Base-by-base conservation (phyloP, 805 yeast genomes). In the Ogataea dorogensis region DNA sequence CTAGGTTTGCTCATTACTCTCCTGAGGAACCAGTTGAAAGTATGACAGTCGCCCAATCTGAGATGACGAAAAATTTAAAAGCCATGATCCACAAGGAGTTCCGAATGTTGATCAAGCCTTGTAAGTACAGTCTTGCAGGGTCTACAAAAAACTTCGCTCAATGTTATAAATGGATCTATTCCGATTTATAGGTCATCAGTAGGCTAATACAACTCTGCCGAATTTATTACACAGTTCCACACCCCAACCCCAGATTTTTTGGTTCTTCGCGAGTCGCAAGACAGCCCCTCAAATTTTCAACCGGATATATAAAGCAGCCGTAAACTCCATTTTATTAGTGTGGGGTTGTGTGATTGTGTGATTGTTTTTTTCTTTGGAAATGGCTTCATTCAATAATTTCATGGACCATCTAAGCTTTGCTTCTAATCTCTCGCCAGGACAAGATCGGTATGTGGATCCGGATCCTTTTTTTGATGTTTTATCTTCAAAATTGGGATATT, bases 391-490 rank as follows among this genome's bases (percentile, higher is more conserved):
- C 31, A 43, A 43, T 31, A 39, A 42, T 29, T 42, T 31, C 33
- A 29, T 28, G 34, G 34, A 38, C 11, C 42, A 33, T 14, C 33
- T 24, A 19, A 18, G 21, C 16, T 24, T 35, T 24, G 33, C 20
- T 23, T 24, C 31, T 11, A 21, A 23, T 18, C 13, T 24, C 19
- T 16, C 29, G 28, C 16, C 39, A 15, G 25, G 21, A 13, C 39
- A 29, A 10, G 20, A 24, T 18, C 12, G 35, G 26, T 23, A n/a
- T 8, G 23, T 23, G n/a, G 35, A 34, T 12, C 43, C 44, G 17
- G 50, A 47, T 30, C 33, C 44, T 19, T 48, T 50, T 11, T 51
- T 46, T 7, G 54, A 49, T n/a, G 40, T 36, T 10, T 36, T 46
- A 21, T 33, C 42, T 17, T 46, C 47, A 17, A 53, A 40, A 24